These are phyloP conservation scores for Oidiodendron maius DNA, from an alignment of 495 filamentous ascomycete genomes.

Conservation along the genomic window DNA sequence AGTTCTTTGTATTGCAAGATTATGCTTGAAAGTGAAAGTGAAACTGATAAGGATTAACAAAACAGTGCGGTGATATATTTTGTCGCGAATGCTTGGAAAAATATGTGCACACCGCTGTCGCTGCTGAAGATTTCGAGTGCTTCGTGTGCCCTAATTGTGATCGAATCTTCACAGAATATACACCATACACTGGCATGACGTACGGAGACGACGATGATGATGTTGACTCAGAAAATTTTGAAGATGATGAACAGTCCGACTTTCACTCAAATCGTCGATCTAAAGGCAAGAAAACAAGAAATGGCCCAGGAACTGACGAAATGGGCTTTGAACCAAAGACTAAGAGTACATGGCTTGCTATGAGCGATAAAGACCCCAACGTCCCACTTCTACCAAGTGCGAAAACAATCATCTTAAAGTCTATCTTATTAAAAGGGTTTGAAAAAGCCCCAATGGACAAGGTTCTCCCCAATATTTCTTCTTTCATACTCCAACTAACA, in stretches of 20 bases:
- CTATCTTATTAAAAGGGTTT: slow-evolving; percentile 25
- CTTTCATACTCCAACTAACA: background rate
- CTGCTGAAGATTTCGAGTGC: background rate
- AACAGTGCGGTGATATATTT: slow-evolving; percentile 28
- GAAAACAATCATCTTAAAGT: slow-evolving; percentile 27
- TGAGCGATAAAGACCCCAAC: slow-evolving; percentile 7
- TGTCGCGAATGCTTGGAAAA: slow-evolving; percentile 18
- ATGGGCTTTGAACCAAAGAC: slow-evolving; percentile 17
- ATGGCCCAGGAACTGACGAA: slow-evolving; percentile 13
- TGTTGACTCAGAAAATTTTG: background rate
- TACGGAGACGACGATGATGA: background rate
- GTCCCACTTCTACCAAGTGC: slow-evolving; percentile 21
- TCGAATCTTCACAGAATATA: background rate
- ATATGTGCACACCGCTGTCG: background rate
- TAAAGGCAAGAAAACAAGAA: slow-evolving; percentile 4
- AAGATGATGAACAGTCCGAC: slow-evolving; percentile 1
- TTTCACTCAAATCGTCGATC: background rate
- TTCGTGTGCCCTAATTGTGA: background rate
- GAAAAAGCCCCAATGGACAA: slow-evolving; percentile 32
- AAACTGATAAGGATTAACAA: too few relatives aligned
- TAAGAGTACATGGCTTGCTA: slow-evolving; percentile 9
- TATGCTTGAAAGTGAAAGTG: too few relatives aligned
- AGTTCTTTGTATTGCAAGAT: background rate
- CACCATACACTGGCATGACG: slow-evolving; percentile 1
- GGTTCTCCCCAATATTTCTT: slow-evolving; percentile 14